phyloP scores from a whole-genome alignment of 257 asterid species.

The Vinca minor region DNA sequence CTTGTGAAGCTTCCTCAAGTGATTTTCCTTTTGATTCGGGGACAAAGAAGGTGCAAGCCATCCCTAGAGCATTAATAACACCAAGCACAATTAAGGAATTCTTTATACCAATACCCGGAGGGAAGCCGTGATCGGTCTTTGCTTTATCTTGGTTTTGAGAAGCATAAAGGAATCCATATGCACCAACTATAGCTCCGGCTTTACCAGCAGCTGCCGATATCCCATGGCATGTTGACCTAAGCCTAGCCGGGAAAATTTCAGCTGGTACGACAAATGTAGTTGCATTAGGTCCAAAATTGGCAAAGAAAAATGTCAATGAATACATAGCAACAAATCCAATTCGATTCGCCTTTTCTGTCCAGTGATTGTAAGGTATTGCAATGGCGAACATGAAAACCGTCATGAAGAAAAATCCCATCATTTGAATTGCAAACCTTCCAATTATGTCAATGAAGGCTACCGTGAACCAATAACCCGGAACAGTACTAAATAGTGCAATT shows the following conservation, averaged over 20 bases:
- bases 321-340: background rate
- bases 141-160: background rate
- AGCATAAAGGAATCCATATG: slow-evolving; percentile 13
- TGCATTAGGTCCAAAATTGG: slow-evolving; percentile 19
- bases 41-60: slow-evolving; percentile 8
- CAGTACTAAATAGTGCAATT: too few species aligned
- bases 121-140: slow-evolving; percentile 8
- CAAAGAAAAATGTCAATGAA: slow-evolving; percentile 16
- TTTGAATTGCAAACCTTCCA: too few species aligned
- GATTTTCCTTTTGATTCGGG: slow-evolving; percentile 14
- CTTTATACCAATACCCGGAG: slow-evolving; percentile 8
- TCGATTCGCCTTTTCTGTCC: too few species aligned
- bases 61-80: background rate
- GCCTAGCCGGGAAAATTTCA: slow-evolving; percentile 17
- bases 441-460: too few species aligned
- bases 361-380: too few species aligned
- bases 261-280: slow-evolving; percentile 21
- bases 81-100: slow-evolving; percentile 10
- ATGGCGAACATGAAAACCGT: too few species aligned
- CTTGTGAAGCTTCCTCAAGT: slow-evolving; percentile 11
- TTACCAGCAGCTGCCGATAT: slow-evolving; percentile 11
- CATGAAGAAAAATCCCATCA: too few species aligned
- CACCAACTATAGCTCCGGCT: slow-evolving; percentile 14
- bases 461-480: too few species aligned
- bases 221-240: slow-evolving; percentile 16